phyloP scores from a whole-genome alignment of 106 monocot species.

The Acanthochlamys bracteata region DNA sequence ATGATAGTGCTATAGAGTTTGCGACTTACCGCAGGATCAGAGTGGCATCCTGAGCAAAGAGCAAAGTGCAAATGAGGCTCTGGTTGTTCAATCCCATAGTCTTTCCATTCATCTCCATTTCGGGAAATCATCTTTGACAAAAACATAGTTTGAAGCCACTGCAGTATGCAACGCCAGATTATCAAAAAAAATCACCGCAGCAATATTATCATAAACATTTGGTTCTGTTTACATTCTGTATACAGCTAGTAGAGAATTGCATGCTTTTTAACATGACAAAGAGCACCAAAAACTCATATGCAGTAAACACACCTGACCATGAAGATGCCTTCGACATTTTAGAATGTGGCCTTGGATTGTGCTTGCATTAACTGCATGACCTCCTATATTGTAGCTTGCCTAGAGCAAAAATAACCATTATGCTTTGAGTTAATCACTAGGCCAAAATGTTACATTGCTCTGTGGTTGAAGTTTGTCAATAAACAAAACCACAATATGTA shows the following conservation, averaged over 20 bases:
- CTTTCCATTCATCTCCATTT: slow-evolving; percentile 39
- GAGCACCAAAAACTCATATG: background rate
- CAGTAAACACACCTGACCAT: slow-evolving; percentile 33
- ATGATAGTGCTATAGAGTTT: background rate
- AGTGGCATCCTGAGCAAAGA: slow-evolving; percentile 41
- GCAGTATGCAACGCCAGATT: background rate
- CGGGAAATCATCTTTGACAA: slow-evolving; percentile 31
- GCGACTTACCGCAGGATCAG: slow-evolving; percentile 31
- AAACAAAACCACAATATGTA: too few relatives aligned
- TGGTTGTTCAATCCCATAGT: slow-evolving; percentile 30
- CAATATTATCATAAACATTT: too few relatives aligned
- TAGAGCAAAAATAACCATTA: slow-evolving; percentile 9
- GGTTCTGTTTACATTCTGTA: background rate
- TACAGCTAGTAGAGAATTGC: too few relatives aligned
- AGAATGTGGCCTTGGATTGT: slow-evolving; percentile 41
- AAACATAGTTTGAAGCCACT: slow-evolving; percentile 51
- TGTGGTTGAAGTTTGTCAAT: too few relatives aligned
- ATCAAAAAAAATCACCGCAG: too few relatives aligned
- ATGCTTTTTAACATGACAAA: too few relatives aligned
- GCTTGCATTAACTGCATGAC: slow-evolving; percentile 31
- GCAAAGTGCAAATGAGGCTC: slow-evolving; percentile 66
- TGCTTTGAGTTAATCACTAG: background rate
- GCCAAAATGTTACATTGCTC: background rate
- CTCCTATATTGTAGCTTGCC: slow-evolving; percentile 31
- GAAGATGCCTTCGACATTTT: slow-evolving; percentile 27